Conservation (phyloP, 106 monocot genomes). For the Xerophyta viscosa region DNA sequence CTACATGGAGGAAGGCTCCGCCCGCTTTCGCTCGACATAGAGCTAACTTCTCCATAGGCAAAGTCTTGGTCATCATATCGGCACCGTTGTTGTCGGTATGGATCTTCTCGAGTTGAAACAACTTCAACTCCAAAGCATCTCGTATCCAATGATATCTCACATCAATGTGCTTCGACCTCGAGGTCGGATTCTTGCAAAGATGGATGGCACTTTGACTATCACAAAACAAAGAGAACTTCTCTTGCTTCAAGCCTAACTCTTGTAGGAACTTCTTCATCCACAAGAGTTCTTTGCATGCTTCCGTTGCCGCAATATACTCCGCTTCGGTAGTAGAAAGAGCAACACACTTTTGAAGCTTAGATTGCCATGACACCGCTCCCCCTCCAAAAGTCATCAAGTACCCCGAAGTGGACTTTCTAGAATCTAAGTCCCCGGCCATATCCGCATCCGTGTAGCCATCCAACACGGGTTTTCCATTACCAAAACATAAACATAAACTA, state of each 20-base stretch:
- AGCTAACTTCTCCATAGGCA: neutral
- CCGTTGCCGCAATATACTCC: neutral
- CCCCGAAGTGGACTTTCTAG: neutral
- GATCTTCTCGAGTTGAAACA: neutral
- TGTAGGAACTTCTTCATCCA: neutral
- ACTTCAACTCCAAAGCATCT: neutral
- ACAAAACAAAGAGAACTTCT: neutral
- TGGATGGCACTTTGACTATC: neutral
- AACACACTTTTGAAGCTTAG: neutral
- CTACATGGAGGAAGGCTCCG: neutral
- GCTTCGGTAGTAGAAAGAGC: neutral
- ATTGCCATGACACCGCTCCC: neutral
- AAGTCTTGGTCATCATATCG: neutral
- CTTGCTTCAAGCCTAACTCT: neutral
- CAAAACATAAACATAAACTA: conserved; percentile 3
- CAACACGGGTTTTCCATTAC: neutral
- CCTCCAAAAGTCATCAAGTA: conserved; percentile 3
- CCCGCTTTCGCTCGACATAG: neutral
- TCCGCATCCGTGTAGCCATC: conserved; percentile 5
- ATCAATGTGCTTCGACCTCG: neutral
- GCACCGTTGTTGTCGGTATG: neutral
- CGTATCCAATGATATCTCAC: neutral
- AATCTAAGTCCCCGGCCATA: neutral
- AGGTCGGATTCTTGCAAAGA: neutral
- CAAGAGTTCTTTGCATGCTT: neutral